phyloP scores from a whole-genome alignment of 345 rosid species.

The Arabis alpina region DNA sequence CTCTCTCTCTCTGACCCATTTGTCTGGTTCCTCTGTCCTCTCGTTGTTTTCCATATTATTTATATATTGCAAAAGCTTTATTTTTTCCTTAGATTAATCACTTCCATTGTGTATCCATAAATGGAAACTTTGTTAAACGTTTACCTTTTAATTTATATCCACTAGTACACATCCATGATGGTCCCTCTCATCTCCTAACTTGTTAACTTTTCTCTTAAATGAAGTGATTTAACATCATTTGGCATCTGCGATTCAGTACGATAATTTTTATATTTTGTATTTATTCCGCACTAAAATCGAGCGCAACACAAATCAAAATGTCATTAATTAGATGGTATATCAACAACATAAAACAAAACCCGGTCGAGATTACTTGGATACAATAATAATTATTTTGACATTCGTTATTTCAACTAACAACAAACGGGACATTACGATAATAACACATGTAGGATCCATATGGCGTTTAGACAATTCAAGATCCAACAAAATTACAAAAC shows the following conservation, averaged over 20 bases:
- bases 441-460: constrained; percentile 20
- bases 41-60: constrained; percentile 33
- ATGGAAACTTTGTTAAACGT: constrained; percentile 44
- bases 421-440: constrained; percentile 23
- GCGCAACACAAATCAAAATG: constrained; percentile 10
- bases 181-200: constrained; percentile 37
- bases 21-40: constrained; percentile 44
- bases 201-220: constrained; percentile 33
- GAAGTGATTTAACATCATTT: constrained; percentile 25
- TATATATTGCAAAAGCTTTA: constrained; percentile 30
- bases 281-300: constrained; percentile 12
- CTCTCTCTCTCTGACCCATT: constrained; percentile 43
- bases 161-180: constrained; percentile 30
- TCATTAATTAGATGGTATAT: background rate
- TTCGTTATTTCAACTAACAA: background rate
- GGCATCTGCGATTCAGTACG: constrained; percentile 37
- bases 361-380: background rate
- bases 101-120: constrained; percentile 43
- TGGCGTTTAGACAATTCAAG: constrained; percentile 48
- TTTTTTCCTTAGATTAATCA: constrained; percentile 37
- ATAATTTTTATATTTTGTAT: constrained; percentile 13
- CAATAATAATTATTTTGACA: background rate
- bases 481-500: constrained; percentile 17
- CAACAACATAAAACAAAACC: background rate
- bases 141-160: constrained; percentile 29